These are phyloP conservation scores for Penicillium freii DNA, from an alignment of 2,329 filamentous ascomycete genomes.

Conservation along the genomic window DNA sequence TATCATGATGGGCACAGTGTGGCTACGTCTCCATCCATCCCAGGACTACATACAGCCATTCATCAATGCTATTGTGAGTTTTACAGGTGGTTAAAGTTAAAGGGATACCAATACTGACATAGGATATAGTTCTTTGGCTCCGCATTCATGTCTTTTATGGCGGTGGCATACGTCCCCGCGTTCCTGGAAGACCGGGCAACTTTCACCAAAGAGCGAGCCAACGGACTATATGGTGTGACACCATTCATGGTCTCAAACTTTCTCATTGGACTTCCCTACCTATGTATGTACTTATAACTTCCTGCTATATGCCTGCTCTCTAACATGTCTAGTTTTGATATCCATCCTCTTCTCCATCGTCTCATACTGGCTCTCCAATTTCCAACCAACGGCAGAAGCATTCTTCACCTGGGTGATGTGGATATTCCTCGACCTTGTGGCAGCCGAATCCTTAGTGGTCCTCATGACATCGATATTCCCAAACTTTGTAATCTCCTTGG, in stretches of 20 bases:
- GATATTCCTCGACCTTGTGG: slow-evolving; percentile 80
- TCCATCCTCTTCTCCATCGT: slow-evolving; percentile 71
- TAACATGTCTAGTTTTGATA: slow-evolving; percentile 58
- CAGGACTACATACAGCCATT: slow-evolving; percentile 77
- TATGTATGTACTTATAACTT: slow-evolving; percentile 50
- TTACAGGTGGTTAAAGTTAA: background rate
- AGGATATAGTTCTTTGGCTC: slow-evolving; percentile 60
- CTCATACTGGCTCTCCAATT: slow-evolving; percentile 77
- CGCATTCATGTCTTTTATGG: slow-evolving; percentile 78
- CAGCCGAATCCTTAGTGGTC: slow-evolving; percentile 79
- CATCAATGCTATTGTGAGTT: slow-evolving; percentile 69
- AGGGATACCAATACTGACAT: background rate
- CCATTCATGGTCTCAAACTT: slow-evolving; percentile 78
- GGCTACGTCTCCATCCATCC: slow-evolving; percentile 66
- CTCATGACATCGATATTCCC: slow-evolving; percentile 70
- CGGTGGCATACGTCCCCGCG: slow-evolving; percentile 78
- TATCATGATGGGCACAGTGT: slow-evolving; percentile 86
- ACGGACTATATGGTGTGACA: slow-evolving; percentile 74
- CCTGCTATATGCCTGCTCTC: background rate
- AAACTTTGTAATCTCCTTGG: slow-evolving; percentile 75
- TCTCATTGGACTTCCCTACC: slow-evolving; percentile 74
- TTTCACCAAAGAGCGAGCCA: slow-evolving; percentile 74
- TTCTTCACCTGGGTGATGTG: slow-evolving; percentile 81
- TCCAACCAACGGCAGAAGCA: slow-evolving; percentile 60
- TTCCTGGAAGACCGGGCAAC: slow-evolving; percentile 75